Evolutionary conservation across 192 early-diverging fungal genomes (phyloP), one percentile per base, ranked within the genome.

Genomic region (Entophlyctis helioformis): DNA sequence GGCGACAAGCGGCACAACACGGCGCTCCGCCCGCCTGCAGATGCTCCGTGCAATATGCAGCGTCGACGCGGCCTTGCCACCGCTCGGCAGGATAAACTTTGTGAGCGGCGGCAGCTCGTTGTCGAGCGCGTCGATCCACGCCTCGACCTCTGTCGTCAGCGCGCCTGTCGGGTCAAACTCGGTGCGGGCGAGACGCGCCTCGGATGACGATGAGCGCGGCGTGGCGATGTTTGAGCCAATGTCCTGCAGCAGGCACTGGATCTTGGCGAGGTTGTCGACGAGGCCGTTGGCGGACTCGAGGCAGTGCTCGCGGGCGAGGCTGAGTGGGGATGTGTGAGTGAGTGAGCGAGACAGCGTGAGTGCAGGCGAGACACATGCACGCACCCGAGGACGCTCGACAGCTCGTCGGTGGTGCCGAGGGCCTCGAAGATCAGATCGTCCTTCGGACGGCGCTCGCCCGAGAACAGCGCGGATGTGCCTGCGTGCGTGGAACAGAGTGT

Each of bases 151-250:
- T 4, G 28, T 37, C 11, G 74, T 70, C 36, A 81, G 71, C 19
- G 62, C 32, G 20, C 82, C 83, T 19, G 84, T 67, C 0, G 60
- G 36, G 47, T 96, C 87, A 56, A 96, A 96, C 9, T 65, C 42
- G 1, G 89, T 96, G 25, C 74, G 67, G 15, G 54, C 78, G 21
- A 85, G 52, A 40, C 76, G 69, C 28, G 44, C 54, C 38, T 82
- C 70, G 34, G 67, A 57, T 11, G 81, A 71, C 2, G 67, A 54
- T 11, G 52, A 59, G 24, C 84, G 58, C 18, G 90, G 90, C 9
- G 90, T 93, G 1, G 92, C 90, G 42, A 92, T 75, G 59, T 91
- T 93, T n/a, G 87, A 88, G 3, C 82, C 82, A 9, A 92, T 74
- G 48, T 93, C 90, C 54, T 89, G 90, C 37, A 96, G 54, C 22